Evolutionary conservation across 768 basidiomycete genomes (phyloP).

Genomic region (Pleurotus sapidus): DNA sequence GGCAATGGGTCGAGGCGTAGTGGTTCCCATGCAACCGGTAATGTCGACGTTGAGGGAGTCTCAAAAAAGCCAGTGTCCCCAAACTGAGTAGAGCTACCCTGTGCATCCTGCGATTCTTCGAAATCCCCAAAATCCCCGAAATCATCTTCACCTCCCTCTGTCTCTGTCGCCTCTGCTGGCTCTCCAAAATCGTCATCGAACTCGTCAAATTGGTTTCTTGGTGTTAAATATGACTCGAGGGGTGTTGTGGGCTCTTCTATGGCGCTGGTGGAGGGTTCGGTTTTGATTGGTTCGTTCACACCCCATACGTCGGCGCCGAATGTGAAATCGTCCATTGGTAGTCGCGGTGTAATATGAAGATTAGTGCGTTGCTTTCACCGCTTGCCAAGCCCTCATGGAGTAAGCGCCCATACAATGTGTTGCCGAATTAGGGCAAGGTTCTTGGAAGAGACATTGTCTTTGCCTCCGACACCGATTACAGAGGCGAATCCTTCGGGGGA

Average conservation of each 20-base stretch:
- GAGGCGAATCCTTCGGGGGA: background rate
- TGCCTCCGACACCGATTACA: no score
- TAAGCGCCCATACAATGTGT: no score
- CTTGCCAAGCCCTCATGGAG: no score
- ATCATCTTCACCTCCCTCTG: conserved; percentile 57
- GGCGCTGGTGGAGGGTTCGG: conserved; percentile 24
- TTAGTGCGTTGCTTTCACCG: no score
- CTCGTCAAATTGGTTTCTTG: conserved; percentile 38
- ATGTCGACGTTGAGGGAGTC: conserved; percentile 33
- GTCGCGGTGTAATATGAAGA: background rate
- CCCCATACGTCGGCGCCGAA: conserved; percentile 79
- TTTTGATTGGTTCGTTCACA: conserved; percentile 29
- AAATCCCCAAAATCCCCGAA: conserved; percentile 91
- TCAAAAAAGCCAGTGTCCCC: conserved; percentile 31
- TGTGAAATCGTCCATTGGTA: conserved; percentile 61
- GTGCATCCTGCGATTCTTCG: conserved; percentile 53
- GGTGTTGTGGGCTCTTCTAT: conserved; percentile 13
- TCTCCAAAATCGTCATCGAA: conserved; percentile 59
- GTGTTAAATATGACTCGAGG: conserved; percentile 1
- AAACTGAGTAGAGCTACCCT: conserved; percentile 28
- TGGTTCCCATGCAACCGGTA: conserved; percentile 51
- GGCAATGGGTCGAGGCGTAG: conserved; percentile 66
- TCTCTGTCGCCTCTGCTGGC: conserved; percentile 36
- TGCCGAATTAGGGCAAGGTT: no score
- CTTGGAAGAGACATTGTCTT: no score